Conservation (phyloP, 176 grass and related monocot species). For the Musa itinerans region DNA sequence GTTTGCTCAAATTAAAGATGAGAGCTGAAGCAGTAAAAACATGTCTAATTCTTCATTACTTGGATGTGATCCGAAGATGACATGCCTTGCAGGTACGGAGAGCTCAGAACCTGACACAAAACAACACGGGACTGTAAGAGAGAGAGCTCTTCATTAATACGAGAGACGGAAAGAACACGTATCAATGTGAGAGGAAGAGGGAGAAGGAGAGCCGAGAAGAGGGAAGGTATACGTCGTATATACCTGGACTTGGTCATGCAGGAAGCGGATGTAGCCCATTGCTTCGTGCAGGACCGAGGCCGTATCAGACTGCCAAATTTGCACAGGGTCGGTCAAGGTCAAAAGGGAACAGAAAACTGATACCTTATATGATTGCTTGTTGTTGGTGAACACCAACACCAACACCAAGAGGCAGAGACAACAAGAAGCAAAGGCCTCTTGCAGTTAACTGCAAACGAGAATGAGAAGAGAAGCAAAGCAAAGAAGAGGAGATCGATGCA, state of each 20-base stretch:
- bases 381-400: not conserved
- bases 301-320: conserved; percentile 3
- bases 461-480: not conserved
- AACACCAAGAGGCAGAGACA: not conserved
- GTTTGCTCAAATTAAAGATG: not conserved
- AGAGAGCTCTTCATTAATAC: not conserved
- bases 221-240: not conserved
- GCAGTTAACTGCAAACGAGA: not conserved
- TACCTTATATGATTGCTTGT: not conserved
- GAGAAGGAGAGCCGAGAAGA: not conserved
- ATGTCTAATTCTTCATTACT: not conserved
- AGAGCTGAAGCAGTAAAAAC: not conserved
- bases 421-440: not conserved
- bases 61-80: not conserved
- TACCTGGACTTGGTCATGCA: conserved; percentile 14
- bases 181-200: not conserved
- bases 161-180: not conserved
- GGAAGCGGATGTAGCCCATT: conserved; percentile 10
- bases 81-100: conserved; percentile 9
- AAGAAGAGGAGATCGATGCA: not conserved
- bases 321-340: not conserved
- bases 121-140: not conserved
- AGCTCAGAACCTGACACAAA: conserved; percentile 3
- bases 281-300: conserved; percentile 14
- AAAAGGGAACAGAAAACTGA: not conserved